Conservation (phyloP, 495 filamentous ascomycete species). For the Penicillium atrosanguineum region DNA sequence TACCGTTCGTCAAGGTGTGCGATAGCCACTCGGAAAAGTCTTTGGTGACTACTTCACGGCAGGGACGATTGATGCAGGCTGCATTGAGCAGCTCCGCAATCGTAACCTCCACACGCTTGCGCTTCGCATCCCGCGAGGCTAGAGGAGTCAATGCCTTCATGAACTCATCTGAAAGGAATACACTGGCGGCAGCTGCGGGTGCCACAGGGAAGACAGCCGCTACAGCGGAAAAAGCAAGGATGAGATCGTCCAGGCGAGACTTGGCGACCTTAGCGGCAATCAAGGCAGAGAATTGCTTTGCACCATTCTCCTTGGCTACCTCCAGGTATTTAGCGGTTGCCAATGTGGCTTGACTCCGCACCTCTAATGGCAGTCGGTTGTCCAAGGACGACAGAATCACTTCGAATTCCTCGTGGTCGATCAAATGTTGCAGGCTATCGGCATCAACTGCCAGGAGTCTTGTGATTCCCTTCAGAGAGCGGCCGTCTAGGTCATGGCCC, state of each 20-base stretch:
- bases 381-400: conserved; percentile 77
- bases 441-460: conserved; percentile 60
- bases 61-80: conserved; percentile 77
- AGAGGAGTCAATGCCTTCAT: conserved; percentile 64
- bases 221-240: conserved; percentile 83
- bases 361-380: conserved; percentile 62
- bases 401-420: conserved; percentile 77
- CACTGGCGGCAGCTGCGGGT: conserved; percentile 60
- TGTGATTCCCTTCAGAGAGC: conserved; percentile 61
- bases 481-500: conserved; percentile 56
- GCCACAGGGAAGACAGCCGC: conserved; percentile 83
- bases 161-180: conserved; percentile 87
- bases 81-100: conserved; percentile 85
- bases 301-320: conserved; percentile 64
- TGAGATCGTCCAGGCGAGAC: conserved; percentile 55
- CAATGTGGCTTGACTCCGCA: conserved; percentile 72
- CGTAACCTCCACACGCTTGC: conserved; percentile 73
- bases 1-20: conserved; percentile 67
- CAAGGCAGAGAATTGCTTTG: conserved; percentile 62
- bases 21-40: conserved; percentile 82
- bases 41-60: conserved; percentile 74
- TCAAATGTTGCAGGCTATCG: conserved; percentile 55
- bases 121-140: conserved; percentile 71
- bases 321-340: conserved; percentile 78
- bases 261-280: conserved; percentile 55